These are phyloP conservation scores for Pholiota adiposa DNA, from an alignment of 1,284 basidiomycete species.

Conservation along the genomic window DNA sequence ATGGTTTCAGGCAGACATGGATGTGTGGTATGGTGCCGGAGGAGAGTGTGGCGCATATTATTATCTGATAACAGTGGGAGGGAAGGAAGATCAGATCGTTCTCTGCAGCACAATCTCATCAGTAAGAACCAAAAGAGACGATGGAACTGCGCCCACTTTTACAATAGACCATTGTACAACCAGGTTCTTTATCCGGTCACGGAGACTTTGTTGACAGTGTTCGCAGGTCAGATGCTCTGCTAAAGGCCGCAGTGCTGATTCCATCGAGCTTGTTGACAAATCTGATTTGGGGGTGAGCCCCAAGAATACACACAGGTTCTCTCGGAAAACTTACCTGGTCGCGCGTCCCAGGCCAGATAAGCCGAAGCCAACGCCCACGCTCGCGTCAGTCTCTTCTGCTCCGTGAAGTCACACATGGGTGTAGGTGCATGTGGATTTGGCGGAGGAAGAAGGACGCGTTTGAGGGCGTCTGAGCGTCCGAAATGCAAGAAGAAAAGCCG, in stretches of 20 bases:
- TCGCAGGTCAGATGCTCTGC: constrained; percentile 63
- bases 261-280: constrained; percentile 61
- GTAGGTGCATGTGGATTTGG: constrained; percentile 67
- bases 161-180: constrained; percentile 78
- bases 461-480: constrained; percentile 52
- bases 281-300: constrained; percentile 39
- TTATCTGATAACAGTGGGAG: too few relatives aligned
- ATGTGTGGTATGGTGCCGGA: not conserved
- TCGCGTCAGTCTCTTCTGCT: constrained; percentile 65
- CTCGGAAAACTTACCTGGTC: constrained; percentile 51
- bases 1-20: not conserved
- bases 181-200: constrained; percentile 69
- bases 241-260: constrained; percentile 61
- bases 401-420: constrained; percentile 55
- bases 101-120: constrained; percentile 27
- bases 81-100: constrained; percentile 36
- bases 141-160: constrained; percentile 50
- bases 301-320: not conserved
- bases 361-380: constrained; percentile 72
- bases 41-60: not conserved
- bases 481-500: constrained; percentile 63
- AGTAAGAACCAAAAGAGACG: not conserved
- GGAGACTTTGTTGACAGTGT: constrained; percentile 60
- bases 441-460: constrained; percentile 57
- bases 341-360: constrained; percentile 70